Evolutionary conservation across 2,329 filamentous ascomycete genomes (phyloP).

Genomic region (Xylariaceae sp.): DNA sequence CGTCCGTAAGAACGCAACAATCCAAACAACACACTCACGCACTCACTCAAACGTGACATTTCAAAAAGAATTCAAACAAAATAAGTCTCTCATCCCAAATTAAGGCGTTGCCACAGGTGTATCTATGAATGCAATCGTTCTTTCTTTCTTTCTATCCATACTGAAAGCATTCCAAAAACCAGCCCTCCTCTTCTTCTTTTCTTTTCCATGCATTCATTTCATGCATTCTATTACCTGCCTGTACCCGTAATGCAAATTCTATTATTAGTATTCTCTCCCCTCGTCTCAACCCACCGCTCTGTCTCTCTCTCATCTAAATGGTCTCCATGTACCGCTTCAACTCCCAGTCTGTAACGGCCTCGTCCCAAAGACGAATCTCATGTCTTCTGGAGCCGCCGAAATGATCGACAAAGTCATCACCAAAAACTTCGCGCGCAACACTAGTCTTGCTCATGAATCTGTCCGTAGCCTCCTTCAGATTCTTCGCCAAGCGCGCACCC

Average conservation of each 20-base stretch:
- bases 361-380: conserved; percentile 85
- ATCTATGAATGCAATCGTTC: conserved; percentile 5
- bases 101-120: conserved; percentile 1
- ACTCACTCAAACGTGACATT: not conserved
- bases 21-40: no score
- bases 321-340: conserved; percentile 73
- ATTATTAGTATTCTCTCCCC: not conserved
- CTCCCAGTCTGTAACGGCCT: conserved; percentile 95
- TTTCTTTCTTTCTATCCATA: not conserved
- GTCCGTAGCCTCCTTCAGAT: conserved; percentile 74
- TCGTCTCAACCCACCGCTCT: not conserved
- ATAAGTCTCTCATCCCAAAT: not conserved
- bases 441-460: conserved; percentile 73
- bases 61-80: not conserved
- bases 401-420: conserved; percentile 93
- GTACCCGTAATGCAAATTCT: not conserved
- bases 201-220: not conserved
- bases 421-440: conserved; percentile 88
- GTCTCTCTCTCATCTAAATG: conserved; percentile 40
- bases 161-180: not conserved
- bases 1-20: no score
- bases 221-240: not conserved
- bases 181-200: not conserved
- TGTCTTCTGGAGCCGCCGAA: conserved; percentile 89
- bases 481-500: conserved; percentile 77